Evolutionary conservation across 1,139 yeast species (phyloP).

Genomic region (Meyerozyma guilliermondii): DNA sequence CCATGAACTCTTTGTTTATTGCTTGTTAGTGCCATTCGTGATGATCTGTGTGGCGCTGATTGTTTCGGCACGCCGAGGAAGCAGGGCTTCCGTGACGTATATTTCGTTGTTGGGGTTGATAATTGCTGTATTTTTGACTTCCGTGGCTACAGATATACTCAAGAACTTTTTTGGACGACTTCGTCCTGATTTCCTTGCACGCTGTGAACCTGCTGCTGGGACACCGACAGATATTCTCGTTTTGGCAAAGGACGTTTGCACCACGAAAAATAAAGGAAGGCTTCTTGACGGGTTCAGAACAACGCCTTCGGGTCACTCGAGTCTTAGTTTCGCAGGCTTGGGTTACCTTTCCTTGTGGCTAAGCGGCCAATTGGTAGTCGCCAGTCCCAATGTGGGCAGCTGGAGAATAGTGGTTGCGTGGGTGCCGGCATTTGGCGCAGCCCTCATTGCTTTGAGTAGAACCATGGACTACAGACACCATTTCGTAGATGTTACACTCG

Average conservation of each 20-base stretch:
- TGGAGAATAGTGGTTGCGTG: conserved; percentile 46
- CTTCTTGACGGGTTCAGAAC: conserved; percentile 70
- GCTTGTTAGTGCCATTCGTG: conserved; percentile 34
- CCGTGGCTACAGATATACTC: conserved; percentile 45
- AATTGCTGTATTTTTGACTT: conserved; percentile 34
- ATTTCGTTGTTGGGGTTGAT: conserved; percentile 37
- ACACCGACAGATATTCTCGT: conserved; percentile 46
- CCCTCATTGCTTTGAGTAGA: conserved; percentile 62
- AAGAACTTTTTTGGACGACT: conserved; percentile 73
- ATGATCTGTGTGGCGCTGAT: conserved; percentile 21
- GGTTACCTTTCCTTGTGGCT: conserved; percentile 62
- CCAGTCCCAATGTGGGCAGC: conserved; percentile 38
- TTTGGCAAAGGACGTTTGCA: conserved; percentile 57
- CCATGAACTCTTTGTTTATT: conserved; percentile 29
- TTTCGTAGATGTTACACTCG: conserved; percentile 62
- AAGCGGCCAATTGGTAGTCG: conserved; percentile 50
- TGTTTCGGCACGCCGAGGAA: conserved; percentile 27
- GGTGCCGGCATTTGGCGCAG: conserved; percentile 49
- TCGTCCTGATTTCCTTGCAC: conserved; percentile 71
- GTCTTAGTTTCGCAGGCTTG: conserved; percentile 61
- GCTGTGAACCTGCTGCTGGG: conserved; percentile 57
- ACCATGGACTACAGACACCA: conserved; percentile 81
- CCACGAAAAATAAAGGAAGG: conserved; percentile 36
- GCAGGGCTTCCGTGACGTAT: conserved; percentile 35
- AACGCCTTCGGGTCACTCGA: conserved; percentile 77